These are phyloP conservation scores for Aspergillus panamensis DNA, from an alignment of 495 filamentous ascomycete species.

Conservation along the genomic window DNA sequence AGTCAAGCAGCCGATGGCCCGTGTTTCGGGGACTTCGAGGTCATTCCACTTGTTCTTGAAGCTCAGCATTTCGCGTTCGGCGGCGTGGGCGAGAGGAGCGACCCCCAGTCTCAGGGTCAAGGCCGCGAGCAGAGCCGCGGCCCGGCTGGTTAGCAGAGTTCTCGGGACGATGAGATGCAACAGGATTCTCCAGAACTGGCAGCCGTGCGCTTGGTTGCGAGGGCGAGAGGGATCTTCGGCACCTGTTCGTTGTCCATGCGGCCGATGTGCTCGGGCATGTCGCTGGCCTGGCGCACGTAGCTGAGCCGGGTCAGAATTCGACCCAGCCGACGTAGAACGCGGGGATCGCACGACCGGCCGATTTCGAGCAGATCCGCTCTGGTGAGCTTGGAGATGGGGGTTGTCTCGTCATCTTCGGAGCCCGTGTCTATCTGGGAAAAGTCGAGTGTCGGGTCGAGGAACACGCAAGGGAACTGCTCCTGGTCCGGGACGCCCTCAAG, in stretches of 20 bases:
- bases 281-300: slow-evolving; percentile 33
- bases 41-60: slow-evolving; percentile 40
- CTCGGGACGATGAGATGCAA: slow-evolving; percentile 43
- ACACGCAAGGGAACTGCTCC: slow-evolving; percentile 49
- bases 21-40: slow-evolving; percentile 43
- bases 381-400: slow-evolving; percentile 25
- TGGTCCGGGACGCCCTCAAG: slow-evolving; percentile 42
- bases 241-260: slow-evolving; percentile 21
- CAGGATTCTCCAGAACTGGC: slow-evolving; percentile 42
- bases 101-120: slow-evolving; percentile 43
- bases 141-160: slow-evolving; percentile 38
- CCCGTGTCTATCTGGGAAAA: slow-evolving; percentile 20
- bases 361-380: slow-evolving; percentile 46
- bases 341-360: slow-evolving; percentile 41
- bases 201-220: slow-evolving; percentile 28
- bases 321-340: slow-evolving; percentile 39
- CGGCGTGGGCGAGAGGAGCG: slow-evolving; percentile 31
- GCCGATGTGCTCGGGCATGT: slow-evolving; percentile 41
- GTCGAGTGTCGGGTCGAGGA: slow-evolving; percentile 41
- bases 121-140: slow-evolving; percentile 43
- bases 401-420: slow-evolving; percentile 4
- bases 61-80: slow-evolving; percentile 35
- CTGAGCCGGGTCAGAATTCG: slow-evolving; percentile 41
- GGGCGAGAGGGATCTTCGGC: slow-evolving; percentile 35
- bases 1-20: slow-evolving; percentile 40